phyloP scores from a whole-genome alignment of 2,329 filamentous ascomycete genomes.

The Rhinocladiella similis region DNA sequence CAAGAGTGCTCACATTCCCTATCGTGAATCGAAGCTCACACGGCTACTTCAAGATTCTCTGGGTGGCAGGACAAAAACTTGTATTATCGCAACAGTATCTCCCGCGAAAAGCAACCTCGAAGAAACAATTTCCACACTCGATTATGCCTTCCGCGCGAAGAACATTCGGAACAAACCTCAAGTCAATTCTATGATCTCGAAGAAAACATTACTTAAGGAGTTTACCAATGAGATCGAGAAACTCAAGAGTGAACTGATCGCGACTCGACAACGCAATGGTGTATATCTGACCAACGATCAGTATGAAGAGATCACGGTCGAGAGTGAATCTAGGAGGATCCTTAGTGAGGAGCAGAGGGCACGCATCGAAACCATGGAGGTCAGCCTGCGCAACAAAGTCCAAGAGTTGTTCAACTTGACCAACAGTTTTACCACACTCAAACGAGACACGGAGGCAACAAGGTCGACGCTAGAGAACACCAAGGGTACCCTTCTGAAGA shows the following conservation, averaged over 20 bases:
- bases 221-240: constrained; percentile 93
- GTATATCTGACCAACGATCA: constrained; percentile 88
- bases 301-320: constrained; percentile 86
- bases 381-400: constrained; percentile 86
- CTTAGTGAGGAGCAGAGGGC: constrained; percentile 89
- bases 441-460: constrained; percentile 83
- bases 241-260: constrained; percentile 88
- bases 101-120: constrained; percentile 93
- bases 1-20: constrained; percentile 83
- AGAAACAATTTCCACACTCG: constrained; percentile 95
- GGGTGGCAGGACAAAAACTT: constrained; percentile 93
- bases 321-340: constrained; percentile 89
- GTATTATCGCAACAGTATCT: constrained; percentile 96
- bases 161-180: constrained; percentile 99
- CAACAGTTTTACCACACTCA: constrained; percentile 81
- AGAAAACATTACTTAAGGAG: constrained; percentile 86
- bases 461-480: constrained; percentile 73
- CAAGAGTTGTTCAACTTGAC: constrained; percentile 88
- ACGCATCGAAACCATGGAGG: constrained; percentile 89
- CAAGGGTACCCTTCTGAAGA: constrained; percentile 79
- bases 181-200: constrained; percentile 86
- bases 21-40: constrained; percentile 93
- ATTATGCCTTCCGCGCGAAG: constrained; percentile 97
- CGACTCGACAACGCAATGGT: constrained; percentile 88
- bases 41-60: constrained; percentile 93